Evolutionary conservation across 306 rosid species (phyloP).

Genomic region (Prinsepia uniflora): DNA sequence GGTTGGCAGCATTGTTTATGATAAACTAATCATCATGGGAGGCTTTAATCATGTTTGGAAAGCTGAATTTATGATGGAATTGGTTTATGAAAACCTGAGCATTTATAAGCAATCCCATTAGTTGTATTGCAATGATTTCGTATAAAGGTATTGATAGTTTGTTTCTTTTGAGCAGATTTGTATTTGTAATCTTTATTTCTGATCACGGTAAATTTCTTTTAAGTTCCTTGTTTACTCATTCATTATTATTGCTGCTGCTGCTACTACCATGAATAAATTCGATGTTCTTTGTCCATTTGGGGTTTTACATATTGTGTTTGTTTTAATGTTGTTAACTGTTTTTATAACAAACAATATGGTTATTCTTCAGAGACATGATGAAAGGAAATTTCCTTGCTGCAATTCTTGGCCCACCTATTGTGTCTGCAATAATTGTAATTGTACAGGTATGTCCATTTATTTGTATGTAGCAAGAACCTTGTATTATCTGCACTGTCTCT

Average conservation of each 20-base stretch:
- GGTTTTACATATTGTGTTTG: not conserved
- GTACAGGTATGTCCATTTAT: constrained; percentile 58
- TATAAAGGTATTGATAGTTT: constrained; percentile 11
- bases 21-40: not conserved
- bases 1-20: not conserved
- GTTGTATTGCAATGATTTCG: constrained; percentile 9
- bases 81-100: not conserved
- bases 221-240: constrained; percentile 12
- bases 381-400: constrained; percentile 64
- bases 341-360: constrained; percentile 85
- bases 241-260: not conserved
- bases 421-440: constrained; percentile 79
- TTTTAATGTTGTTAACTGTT: constrained; percentile 26
- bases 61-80: not conserved
- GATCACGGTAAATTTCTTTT: constrained; percentile 8
- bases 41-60: not conserved
- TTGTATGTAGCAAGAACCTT: constrained; percentile 5
- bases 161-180: constrained; percentile 56
- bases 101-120: constrained; percentile 3
- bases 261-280: not conserved
- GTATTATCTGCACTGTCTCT: constrained; percentile 16
- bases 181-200: constrained; percentile 10
- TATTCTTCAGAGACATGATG: constrained; percentile 84
- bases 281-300: not conserved
- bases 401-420: constrained; percentile 85